Evolutionary conservation across 179 eudicot genomes (phyloP), one percentile per base, ranked within the genome.

Genomic region (Patellifolia procumbens): DNA sequence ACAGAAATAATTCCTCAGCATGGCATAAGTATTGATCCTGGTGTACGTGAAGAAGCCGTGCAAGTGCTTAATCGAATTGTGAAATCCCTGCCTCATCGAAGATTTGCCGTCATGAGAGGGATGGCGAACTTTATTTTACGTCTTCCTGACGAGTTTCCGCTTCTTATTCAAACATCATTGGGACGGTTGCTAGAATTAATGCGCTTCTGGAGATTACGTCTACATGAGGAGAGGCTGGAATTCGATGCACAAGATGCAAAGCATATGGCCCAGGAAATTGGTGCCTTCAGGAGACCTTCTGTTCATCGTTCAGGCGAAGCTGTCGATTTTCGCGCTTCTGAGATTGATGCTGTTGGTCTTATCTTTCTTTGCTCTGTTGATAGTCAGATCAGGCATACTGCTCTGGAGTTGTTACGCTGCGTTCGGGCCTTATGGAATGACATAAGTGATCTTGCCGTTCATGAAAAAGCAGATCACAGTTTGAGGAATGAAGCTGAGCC

Each of bases 11-110:
- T 95, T 59, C 99, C 99, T 49, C 99, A 95, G 74, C 99, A 95
- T 82, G 99, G 99, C 78, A 95, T 95, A 81, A 91, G 99, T 80
- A 91, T 95, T 76, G 99, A 95, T 83, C 97, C 99, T 76, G 99
- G 97, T 78, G 99, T 95, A 64, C 97, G 99, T 70, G 97, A 93
- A 82, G 99, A 95, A 85, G 99, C 98, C 35, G 98, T 95, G 59
- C 99, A 88, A 84, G 99, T 95, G 71, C 90, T 95, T 46, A 95
- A 95, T 77, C 91, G 99, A 74, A 95, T 95, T 24, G 97, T 95
- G 35, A 87, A 92, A 81, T 91, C 90, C 76, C 92, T 92, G 72
- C 99, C 99, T 49, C 97, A 95, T 68, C 99, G 97, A 29, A 92
- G 99, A 75, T 93, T 95, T 91, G 95, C 99, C 37, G 99, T 93